Percentiles rank a stretch among this genome's conserved stretches.
These are phyloP conservation scores for Gossypium rotundifolium DNA, from an alignment of 345 rosid genomes.

Conservation along the genomic window DNA sequence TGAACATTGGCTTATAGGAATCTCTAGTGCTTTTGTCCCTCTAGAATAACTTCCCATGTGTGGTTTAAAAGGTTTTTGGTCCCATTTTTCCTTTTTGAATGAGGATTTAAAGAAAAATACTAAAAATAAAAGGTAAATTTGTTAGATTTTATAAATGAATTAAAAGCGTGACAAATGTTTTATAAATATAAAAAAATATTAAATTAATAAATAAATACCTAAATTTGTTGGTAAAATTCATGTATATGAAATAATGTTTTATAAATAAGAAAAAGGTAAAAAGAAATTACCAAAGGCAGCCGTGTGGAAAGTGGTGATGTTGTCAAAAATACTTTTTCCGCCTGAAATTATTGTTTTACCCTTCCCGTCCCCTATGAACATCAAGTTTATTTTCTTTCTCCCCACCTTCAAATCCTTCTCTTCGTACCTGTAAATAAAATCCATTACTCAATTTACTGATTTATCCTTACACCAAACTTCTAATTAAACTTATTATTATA, in stretches of 20 bases:
- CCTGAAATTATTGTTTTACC: neutral
- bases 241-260: too few species aligned
- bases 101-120: too few species aligned
- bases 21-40: neutral
- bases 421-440: neutral
- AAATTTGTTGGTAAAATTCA: too few species aligned
- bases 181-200: too few species aligned
- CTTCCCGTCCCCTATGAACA: neutral
- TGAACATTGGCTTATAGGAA: neutral
- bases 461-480: too few species aligned
- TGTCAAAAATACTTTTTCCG: neutral
- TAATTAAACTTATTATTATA: too few species aligned
- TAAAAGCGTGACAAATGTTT: too few species aligned
- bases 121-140: too few species aligned
- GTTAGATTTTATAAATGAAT: too few species aligned
- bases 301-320: neutral
- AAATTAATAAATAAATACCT: too few species aligned
- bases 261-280: neutral
- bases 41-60: conserved; percentile 3
- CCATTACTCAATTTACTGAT: too few species aligned
- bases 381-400: neutral
- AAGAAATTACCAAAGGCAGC: neutral
- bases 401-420: neutral
- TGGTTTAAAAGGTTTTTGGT: conserved; percentile 13
- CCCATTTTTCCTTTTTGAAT: too few species aligned